phyloP scores from a whole-genome alignment of 345 rosid species.

The Eucalyptus guilfoylei region DNA sequence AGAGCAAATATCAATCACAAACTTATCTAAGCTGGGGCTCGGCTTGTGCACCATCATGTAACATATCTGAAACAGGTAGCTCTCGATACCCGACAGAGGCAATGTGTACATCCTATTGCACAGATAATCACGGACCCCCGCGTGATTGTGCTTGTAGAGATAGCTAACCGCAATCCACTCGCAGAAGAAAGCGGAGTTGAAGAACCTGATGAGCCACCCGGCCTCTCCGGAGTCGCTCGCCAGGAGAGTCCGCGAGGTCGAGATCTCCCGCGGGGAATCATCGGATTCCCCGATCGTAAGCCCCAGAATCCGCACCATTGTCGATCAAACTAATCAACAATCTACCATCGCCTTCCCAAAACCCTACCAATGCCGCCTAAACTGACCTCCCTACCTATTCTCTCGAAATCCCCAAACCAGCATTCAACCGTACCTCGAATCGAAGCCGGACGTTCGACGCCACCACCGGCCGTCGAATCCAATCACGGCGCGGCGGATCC shows the following conservation, averaged over 20 bases:
- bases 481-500: not conserved
- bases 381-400: not conserved
- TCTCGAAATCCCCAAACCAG: not conserved
- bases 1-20: conserved; percentile 81
- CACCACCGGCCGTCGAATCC: not conserved
- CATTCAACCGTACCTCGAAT: not conserved
- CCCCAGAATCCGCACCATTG: conserved; percentile 81
- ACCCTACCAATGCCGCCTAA: not conserved
- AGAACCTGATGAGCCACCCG: conserved; percentile 98
- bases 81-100: conserved; percentile 83
- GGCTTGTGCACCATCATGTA: conserved; percentile 96
- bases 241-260: conserved; percentile 36
- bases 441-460: not conserved
- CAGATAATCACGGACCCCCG: conserved; percentile 91
- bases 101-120: conserved; percentile 98
- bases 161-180: conserved; percentile 99
- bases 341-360: not conserved
- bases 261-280: conserved; percentile 87
- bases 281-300: conserved; percentile 59
- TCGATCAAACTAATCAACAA: conserved; percentile 8
- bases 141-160: conserved; percentile 91
- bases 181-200: conserved; percentile 94
- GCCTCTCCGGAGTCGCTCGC: conserved; percentile 79
- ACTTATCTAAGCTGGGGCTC: conserved; percentile 96
- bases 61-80: conserved; percentile 91